Evolutionary conservation across 805 yeast species (phyloP), one percentile per base, ranked within the genome.

Genomic region (Kluyveromyces aestuarii): DNA sequence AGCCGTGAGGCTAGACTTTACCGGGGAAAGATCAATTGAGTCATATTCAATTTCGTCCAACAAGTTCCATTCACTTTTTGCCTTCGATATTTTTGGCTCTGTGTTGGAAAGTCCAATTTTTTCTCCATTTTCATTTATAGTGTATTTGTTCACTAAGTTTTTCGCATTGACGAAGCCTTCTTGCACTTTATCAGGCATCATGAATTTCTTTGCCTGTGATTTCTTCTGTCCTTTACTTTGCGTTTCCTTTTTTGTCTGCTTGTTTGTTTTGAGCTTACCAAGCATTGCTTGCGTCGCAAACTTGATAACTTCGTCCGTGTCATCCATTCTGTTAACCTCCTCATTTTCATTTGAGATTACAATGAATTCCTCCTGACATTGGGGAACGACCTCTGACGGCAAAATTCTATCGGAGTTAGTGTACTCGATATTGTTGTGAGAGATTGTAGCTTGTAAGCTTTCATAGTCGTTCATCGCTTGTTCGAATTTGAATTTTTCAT

Each of bases 391-490:
- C 2, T 68, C 69, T 1, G 60, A 52, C 0, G 97, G 97, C 1
- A 93, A 54, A 8, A 93, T 84, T 47, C 95, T 68, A 52, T 79
- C 84, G 30, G 81, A 78, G 9, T 66, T 66, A 35, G 68, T 69
- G 55, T 77, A 72, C 5, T 64, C 67, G 38, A 72, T 56, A 19
- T 66, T 72, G 21, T 76, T 76, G 37, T 68, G 69, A 62, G 75
- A 73, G 35, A 88, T 82, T 52, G 79, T 80, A 45, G 75, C 74
- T 58, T 93, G 97, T 40, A 93, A 80, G 60, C 76, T 77, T 50
- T 78, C 78, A 63, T 93, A 91, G 27, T 89, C 93, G 27, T 76
- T 83, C 84, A 87, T 80, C 0, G 98, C 90, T 55, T 82, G 79
- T 41, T 84, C 86, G 61, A 87, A 87, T 60, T 91, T 95, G 6